A percentile compares a stretch with the other conserved stretches of the same genome.
Conservation (phyloP, 2,329 filamentous ascomycete genomes). For the Aspergillus chevalieri region DNA sequence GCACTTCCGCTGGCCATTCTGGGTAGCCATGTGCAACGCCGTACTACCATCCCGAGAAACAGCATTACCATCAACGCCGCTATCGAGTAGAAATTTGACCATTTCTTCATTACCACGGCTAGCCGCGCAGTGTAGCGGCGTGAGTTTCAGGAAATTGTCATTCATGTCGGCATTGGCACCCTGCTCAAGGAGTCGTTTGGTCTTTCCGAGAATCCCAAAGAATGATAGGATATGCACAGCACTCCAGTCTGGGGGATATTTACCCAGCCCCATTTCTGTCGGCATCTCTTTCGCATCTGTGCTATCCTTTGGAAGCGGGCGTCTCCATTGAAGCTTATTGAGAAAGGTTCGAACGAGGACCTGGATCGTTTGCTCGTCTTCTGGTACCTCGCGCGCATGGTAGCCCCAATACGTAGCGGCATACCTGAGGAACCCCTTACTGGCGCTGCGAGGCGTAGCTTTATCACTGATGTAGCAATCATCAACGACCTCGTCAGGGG, state of each 20-base stretch:
- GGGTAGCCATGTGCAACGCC: slow-evolving; percentile 23
- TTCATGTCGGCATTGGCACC: slow-evolving; percentile 16
- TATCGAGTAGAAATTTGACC: slow-evolving; percentile 22
- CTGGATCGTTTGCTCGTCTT: slow-evolving; percentile 26
- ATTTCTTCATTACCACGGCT: slow-evolving; percentile 25
- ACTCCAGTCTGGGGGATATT: slow-evolving; percentile 24
- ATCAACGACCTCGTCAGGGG: slow-evolving; percentile 25
- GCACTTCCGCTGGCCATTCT: slow-evolving; percentile 19
- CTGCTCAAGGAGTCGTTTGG: slow-evolving; percentile 20
- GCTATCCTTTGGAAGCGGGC: slow-evolving; percentile 14
- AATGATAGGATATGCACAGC: slow-evolving; percentile 23
- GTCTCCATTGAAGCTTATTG: slow-evolving; percentile 27
- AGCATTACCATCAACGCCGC: slow-evolving; percentile 20
- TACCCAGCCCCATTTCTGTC: slow-evolving; percentile 17
- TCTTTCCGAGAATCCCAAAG: slow-evolving; percentile 21
- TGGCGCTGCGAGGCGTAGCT: slow-evolving; percentile 5
- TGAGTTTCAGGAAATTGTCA: slow-evolving; percentile 20
- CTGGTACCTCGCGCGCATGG: slow-evolving; percentile 20
- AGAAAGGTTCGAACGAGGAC: slow-evolving; percentile 27
- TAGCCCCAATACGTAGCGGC: slow-evolving; percentile 25
- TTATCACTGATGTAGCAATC: slow-evolving; percentile 19
- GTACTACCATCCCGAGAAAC: slow-evolving; percentile 22
- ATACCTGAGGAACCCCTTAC: slow-evolving; percentile 17
- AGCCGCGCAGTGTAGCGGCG: slow-evolving; percentile 26
- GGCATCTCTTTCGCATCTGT: slow-evolving; percentile 11